phyloP scores from a whole-genome alignment of 257 asterid genomes.

The Nicotiana otophora region DNA sequence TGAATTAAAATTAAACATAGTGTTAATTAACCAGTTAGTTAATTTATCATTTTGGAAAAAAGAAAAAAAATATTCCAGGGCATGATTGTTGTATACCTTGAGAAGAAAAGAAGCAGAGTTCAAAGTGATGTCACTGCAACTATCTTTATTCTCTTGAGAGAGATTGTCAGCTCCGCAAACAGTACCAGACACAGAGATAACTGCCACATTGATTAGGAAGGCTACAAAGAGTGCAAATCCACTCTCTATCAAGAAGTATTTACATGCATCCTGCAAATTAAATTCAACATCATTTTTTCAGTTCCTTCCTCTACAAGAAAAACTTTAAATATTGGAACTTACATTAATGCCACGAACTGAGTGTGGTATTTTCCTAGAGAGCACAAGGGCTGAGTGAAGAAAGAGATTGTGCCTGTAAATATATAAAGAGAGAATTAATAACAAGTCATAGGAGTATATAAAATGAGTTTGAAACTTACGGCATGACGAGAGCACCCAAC shows the following conservation, averaged over 20 bases:
- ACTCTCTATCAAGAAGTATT: conserved; percentile 73
- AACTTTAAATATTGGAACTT: conserved; percentile 13
- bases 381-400: conserved; percentile 91
- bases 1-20: not conserved
- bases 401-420: conserved; percentile 67
- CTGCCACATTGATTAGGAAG: conserved; percentile 64
- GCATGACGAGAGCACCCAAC: conserved; percentile 92
- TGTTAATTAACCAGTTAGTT: not conserved
- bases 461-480: conserved; percentile 34
- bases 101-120: conserved; percentile 88
- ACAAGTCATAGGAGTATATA: too few species aligned
- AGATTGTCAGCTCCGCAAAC: conserved; percentile 52
- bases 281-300: not conserved
- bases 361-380: conserved; percentile 67
- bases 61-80: not conserved
- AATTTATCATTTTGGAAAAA: not conserved
- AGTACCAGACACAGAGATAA: conserved; percentile 70
- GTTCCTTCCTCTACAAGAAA: too few species aligned
- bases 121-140: conserved; percentile 63
- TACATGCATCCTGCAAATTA: conserved; percentile 69
- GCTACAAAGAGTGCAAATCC: conserved; percentile 78
- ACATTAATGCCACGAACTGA: conserved; percentile 79
- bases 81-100: conserved; percentile 35
- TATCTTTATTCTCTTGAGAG: conserved; percentile 24
- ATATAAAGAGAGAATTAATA: not conserved